Conservation (phyloP, 306 rosid species). For the Prunus persica region DNA sequence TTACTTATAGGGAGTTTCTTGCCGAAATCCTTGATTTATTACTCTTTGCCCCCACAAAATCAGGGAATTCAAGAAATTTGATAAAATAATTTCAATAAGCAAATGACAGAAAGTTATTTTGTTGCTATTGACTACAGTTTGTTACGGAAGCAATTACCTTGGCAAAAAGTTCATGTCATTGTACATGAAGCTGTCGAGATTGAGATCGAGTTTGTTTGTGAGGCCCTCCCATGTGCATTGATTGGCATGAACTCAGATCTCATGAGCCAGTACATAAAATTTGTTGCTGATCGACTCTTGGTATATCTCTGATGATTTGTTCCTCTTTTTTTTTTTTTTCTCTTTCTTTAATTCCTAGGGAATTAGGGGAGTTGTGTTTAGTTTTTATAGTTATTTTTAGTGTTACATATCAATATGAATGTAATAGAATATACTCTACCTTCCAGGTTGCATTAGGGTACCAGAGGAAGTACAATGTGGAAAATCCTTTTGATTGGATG, state of each 20-base stretch:
- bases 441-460: constrained; percentile 67
- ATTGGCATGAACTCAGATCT: constrained; percentile 87
- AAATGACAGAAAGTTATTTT: neutral
- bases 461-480: constrained; percentile 61
- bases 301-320: constrained; percentile 28
- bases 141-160: constrained; percentile 49
- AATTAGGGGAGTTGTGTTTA: neutral
- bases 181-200: constrained; percentile 72
- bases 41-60: neutral
- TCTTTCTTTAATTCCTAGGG: neutral
- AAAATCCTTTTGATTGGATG: constrained; percentile 96
- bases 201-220: constrained; percentile 76
- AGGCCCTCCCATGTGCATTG: constrained; percentile 86
- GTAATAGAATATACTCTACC: neutral
- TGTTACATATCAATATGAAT: neutral
- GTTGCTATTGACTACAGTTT: constrained; percentile 38
- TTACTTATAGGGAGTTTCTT: neutral
- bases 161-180: constrained; percentile 48
- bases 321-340: neutral
- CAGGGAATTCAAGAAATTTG: neutral
- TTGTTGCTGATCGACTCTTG: constrained; percentile 88
- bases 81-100: neutral
- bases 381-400: neutral
- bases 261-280: constrained; percentile 92
- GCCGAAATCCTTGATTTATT: neutral